Conservation (phyloP, 768 basidiomycete genomes). For the Trametes cingulata region DNA sequence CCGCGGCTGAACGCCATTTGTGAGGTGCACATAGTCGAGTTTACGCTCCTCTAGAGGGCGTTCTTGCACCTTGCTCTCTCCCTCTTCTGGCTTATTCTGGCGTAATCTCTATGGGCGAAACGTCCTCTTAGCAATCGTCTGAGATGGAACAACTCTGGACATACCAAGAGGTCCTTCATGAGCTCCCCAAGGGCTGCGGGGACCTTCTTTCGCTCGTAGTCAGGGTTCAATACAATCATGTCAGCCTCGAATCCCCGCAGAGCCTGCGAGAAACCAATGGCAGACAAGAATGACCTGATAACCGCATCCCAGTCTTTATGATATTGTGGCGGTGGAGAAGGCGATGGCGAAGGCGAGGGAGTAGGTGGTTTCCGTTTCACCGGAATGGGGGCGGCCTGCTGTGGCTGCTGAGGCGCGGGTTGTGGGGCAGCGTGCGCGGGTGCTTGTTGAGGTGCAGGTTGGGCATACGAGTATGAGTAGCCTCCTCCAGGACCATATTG, state of each 20-base stretch:
- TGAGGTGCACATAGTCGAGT: constrained; percentile 56
- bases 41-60: constrained; percentile 66
- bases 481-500: constrained; percentile 13
- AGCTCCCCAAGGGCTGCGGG: constrained; percentile 56
- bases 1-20: constrained; percentile 47
- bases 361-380: constrained; percentile 21
- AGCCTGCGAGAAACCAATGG: constrained; percentile 58
- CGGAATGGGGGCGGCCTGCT: background rate
- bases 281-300: constrained; percentile 52
- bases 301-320: constrained; percentile 64
- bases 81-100: constrained; percentile 32
- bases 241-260: constrained; percentile 68
- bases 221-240: constrained; percentile 65
- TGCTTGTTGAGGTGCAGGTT: background rate
- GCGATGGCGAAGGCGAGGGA: constrained; percentile 32
- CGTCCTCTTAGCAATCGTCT: background rate
- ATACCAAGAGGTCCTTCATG: constrained; percentile 51
- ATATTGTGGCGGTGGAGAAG: constrained; percentile 43
- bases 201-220: constrained; percentile 62
- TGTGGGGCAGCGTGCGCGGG: background rate
- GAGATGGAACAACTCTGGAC: constrained; percentile 22
- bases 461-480: constrained; percentile 18
- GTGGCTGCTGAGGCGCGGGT: background rate
- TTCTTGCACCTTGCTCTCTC: constrained; percentile 24
- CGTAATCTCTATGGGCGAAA: constrained; percentile 28